Evolutionary conservation across 2,329 filamentous ascomycete species (phyloP).

Genomic region (Lachnellula occidentalis): DNA sequence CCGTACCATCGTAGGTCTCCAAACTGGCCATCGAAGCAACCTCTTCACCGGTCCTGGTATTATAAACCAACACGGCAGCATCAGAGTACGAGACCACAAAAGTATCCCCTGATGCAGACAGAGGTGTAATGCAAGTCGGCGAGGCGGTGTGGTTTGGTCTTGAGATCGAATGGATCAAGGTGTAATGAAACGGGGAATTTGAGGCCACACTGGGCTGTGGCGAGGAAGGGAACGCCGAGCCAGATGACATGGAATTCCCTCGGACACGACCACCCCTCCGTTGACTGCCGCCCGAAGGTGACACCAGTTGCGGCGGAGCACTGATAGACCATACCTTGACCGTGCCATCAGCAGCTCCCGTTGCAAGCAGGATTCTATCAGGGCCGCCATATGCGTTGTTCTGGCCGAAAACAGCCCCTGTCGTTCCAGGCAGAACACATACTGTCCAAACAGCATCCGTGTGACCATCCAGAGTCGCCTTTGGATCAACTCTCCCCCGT

Average conservation of each 20-base stretch:
- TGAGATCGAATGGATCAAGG: conserved; percentile 79
- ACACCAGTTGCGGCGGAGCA: conserved; percentile 78
- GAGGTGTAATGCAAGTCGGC: conserved; percentile 86
- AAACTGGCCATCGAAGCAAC: conserved; percentile 87
- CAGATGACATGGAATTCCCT: conserved; percentile 90
- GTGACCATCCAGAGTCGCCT: conserved; percentile 89
- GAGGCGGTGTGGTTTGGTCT: conserved; percentile 64
- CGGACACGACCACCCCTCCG: conserved; percentile 73
- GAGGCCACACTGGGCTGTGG: conserved; percentile 86
- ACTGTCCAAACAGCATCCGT: conserved; percentile 95
- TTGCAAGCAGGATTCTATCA: conserved; percentile 84
- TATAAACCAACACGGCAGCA: conserved; percentile 84
- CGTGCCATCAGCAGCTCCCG: conserved; percentile 83
- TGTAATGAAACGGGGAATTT: conserved; percentile 80
- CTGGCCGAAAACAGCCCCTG: conserved; percentile 74
- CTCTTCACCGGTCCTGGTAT: conserved; percentile 81
- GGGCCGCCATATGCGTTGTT: conserved; percentile 69
- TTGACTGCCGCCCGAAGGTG: conserved; percentile 63
- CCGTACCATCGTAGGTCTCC: conserved; percentile 88
- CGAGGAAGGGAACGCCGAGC: conserved; percentile 83
- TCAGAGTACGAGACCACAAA: conserved; percentile 94
- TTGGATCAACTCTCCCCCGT: conserved; percentile 86
- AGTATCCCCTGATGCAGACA: conserved; percentile 75
- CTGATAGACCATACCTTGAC: conserved; percentile 94
- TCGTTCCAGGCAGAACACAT: conserved; percentile 81